Percentiles rank a stretch among this genome's conserved stretches.
Conservation (phyloP, 1,284 basidiomycete species). For the Serendipita sp. region DNA sequence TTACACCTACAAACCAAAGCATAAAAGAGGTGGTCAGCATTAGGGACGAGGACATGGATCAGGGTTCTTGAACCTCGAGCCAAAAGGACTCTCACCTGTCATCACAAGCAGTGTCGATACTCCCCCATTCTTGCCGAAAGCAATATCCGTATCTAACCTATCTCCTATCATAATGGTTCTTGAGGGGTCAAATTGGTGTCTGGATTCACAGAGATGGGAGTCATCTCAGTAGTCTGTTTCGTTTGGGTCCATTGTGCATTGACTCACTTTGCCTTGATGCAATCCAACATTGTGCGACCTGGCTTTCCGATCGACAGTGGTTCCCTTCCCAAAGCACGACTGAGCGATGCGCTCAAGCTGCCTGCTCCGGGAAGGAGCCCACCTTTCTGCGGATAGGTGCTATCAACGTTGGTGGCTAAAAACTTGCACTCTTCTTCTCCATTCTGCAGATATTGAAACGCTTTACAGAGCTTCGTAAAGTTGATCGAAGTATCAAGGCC, state of each 20-base stretch:
- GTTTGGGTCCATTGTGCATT: not conserved
- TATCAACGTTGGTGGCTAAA: constrained; percentile 87
- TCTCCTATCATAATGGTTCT: constrained; percentile 93
- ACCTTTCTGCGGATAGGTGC: constrained; percentile 69
- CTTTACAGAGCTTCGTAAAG: constrained; percentile 89
- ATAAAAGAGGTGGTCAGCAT: not conserved
- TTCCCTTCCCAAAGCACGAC: constrained; percentile 54
- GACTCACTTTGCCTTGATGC: constrained; percentile 86
- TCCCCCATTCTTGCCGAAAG: constrained; percentile 79
- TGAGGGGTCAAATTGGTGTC: constrained; percentile 71
- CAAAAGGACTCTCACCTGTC: constrained; percentile 46
- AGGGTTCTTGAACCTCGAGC: not conserved
- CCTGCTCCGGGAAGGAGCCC: constrained; percentile 83
- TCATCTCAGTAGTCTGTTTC: not conserved
- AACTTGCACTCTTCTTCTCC: constrained; percentile 55
- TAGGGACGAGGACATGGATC: not conserved
- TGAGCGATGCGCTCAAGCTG: constrained; percentile 68
- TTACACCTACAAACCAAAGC: not conserved
- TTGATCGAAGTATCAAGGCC: constrained; percentile 70
- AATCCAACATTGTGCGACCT: constrained; percentile 82
- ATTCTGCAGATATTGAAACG: constrained; percentile 80
- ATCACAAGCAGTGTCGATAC: constrained; percentile 82
- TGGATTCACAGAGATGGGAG: constrained; percentile 20
- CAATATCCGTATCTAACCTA: constrained; percentile 86
- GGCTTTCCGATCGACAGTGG: constrained; percentile 87